These are phyloP conservation scores for Colletotrichum tamarilloi DNA, from an alignment of 2,329 filamentous ascomycete species.

Conservation along the genomic window DNA sequence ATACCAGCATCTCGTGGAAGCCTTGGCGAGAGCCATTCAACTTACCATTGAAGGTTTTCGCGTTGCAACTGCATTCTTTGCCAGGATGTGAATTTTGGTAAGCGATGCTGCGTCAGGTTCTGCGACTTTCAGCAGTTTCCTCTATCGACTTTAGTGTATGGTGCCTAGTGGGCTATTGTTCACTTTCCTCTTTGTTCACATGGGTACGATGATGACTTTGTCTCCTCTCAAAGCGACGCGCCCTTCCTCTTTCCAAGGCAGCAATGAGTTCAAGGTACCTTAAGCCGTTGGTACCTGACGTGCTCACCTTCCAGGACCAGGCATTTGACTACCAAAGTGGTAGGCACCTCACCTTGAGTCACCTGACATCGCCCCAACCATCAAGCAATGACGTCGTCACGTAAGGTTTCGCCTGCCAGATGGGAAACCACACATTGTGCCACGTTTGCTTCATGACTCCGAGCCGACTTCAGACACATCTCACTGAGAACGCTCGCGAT, in stretches of 20 bases:
- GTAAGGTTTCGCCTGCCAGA: conserved; percentile 33
- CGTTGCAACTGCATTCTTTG: neutral
- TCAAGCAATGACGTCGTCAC: conserved; percentile 34
- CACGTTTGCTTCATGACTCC: conserved; percentile 34
- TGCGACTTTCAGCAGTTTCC: neutral
- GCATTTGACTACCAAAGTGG: neutral
- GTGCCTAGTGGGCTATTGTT: neutral
- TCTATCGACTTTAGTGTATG: neutral
- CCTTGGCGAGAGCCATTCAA: conserved; percentile 6
- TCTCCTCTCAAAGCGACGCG: neutral
- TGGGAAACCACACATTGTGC: conserved; percentile 32
- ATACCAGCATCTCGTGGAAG: conserved; percentile 13
- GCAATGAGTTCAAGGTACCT: neutral
- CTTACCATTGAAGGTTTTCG: neutral
- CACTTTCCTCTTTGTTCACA: conserved; percentile 11
- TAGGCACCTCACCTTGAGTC: conserved; percentile 16
- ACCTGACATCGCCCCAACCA: conserved; percentile 31
- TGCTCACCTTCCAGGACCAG: neutral
- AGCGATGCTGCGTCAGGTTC: neutral
- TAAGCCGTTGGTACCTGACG: neutral
- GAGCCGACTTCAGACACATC: conserved; percentile 27
- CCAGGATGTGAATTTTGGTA: neutral
- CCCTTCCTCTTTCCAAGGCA: neutral
- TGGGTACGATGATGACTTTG: neutral
- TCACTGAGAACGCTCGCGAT: neutral